A percentile compares a stretch with the other conserved stretches of the same genome.
These are phyloP conservation scores for Calocybe gambosa DNA, from an alignment of 1,284 basidiomycete species.

Conservation along the genomic window DNA sequence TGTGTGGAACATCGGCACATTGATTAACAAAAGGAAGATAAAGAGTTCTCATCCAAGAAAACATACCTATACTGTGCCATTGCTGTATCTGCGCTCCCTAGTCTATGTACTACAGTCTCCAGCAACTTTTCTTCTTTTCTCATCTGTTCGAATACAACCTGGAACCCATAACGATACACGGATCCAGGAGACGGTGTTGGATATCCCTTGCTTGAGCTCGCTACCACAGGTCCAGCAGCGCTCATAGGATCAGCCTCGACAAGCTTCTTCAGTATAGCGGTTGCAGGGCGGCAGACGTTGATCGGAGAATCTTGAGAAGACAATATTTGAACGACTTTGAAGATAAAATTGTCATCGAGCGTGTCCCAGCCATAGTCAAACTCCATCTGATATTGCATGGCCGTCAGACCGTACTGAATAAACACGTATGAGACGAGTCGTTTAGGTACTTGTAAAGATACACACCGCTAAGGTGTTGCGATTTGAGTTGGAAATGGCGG, in stretches of 20 bases:
- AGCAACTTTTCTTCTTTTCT: slow-evolving; percentile 57
- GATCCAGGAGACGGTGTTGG: slow-evolving; percentile 54
- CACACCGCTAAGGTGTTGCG: slow-evolving; percentile 84
- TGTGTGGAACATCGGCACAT: slow-evolving; percentile 21
- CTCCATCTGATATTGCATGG: slow-evolving; percentile 85
- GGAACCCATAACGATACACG: slow-evolving; percentile 77
- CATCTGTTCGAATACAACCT: slow-evolving; percentile 80
- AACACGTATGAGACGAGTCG: slow-evolving; percentile 4
- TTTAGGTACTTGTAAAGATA: slow-evolving; percentile 12
- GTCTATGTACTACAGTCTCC: slow-evolving; percentile 72
- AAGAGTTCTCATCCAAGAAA: neutral
- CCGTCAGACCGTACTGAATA: slow-evolving; percentile 70
- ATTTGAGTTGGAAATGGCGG: slow-evolving; percentile 59
- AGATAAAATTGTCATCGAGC: slow-evolving; percentile 69
- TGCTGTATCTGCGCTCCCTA: slow-evolving; percentile 79
- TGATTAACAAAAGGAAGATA: neutral
- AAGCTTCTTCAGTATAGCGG: slow-evolving; percentile 85
- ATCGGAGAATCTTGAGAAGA: slow-evolving; percentile 72
- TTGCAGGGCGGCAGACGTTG: slow-evolving; percentile 95
- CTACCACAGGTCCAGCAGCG: slow-evolving; percentile 48
- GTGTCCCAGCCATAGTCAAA: slow-evolving; percentile 76
- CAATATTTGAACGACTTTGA: slow-evolving; percentile 76
- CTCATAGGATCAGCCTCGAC: slow-evolving; percentile 75
- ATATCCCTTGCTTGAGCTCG: slow-evolving; percentile 55
- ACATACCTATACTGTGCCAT: slow-evolving; percentile 77